Percentiles rank a stretch among this genome's conserved stretches.
Evolutionary conservation across 2,329 filamentous ascomycete species (phyloP).

Genomic region (Lachnellula hyalina): DNA sequence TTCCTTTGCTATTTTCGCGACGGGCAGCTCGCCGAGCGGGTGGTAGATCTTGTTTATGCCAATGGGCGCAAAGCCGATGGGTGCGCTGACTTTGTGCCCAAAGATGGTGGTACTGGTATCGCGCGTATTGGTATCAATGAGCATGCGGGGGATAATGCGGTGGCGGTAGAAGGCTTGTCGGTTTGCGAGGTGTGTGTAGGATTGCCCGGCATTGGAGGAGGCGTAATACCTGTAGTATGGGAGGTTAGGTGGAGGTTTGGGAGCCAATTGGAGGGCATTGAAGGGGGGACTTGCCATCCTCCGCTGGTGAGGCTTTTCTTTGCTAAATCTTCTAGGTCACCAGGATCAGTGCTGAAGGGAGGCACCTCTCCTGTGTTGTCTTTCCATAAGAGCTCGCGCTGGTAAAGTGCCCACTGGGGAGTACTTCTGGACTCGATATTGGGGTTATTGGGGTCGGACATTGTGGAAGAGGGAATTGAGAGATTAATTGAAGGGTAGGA

Average conservation of each 20-base stretch:
- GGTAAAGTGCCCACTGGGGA: conserved; percentile 50
- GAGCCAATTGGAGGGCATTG: neutral
- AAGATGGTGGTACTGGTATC: conserved; percentile 55
- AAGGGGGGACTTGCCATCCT: conserved; percentile 43
- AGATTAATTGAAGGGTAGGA: neutral
- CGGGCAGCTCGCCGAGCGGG: conserved; percentile 50
- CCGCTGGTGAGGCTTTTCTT: conserved; percentile 50
- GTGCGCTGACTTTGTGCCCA: conserved; percentile 52
- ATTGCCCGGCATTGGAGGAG: conserved; percentile 51
- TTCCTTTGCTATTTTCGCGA: conserved; percentile 55
- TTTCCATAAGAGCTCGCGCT: conserved; percentile 50
- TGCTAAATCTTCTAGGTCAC: conserved; percentile 53
- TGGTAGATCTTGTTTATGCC: conserved; percentile 64
- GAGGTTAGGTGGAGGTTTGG: neutral
- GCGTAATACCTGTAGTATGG: conserved; percentile 40
- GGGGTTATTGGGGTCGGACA: conserved; percentile 44
- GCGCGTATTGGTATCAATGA: conserved; percentile 54
- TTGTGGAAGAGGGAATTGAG: conserved; percentile 1
- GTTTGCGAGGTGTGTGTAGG: conserved; percentile 49
- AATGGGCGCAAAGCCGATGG: conserved; percentile 60
- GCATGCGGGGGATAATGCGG: conserved; percentile 55
- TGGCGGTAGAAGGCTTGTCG: conserved; percentile 60
- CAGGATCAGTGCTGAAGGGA: conserved; percentile 51
- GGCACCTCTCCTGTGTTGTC: conserved; percentile 44
- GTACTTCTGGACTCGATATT: conserved; percentile 45